Conservation (phyloP, 352 stramenopile species). For the Phytophthora rubi region DNA sequence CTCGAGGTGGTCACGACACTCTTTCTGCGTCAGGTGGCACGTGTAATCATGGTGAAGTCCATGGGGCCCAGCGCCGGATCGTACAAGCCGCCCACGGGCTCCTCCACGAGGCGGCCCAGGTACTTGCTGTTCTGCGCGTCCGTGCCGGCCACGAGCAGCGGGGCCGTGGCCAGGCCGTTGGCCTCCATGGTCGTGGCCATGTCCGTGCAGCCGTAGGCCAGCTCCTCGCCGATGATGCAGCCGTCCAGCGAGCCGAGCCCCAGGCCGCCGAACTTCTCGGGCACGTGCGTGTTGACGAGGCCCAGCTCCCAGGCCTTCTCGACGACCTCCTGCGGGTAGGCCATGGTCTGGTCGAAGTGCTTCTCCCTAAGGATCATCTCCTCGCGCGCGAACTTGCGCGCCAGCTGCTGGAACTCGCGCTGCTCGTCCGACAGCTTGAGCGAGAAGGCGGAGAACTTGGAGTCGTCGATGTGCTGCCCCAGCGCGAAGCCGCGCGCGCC, state of each 20-base stretch:
- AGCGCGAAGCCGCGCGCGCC: slow-evolving; percentile 50
- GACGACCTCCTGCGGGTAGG: slow-evolving; percentile 90
- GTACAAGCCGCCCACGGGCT: slow-evolving; percentile 42
- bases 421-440: slow-evolving; percentile 90
- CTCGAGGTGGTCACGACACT: too few relatives aligned
- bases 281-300: slow-evolving; percentile 89
- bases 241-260: slow-evolving; percentile 83
- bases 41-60: too few relatives aligned
- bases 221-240: slow-evolving; percentile 88
- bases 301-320: slow-evolving; percentile 90
- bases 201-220: slow-evolving; percentile 92
- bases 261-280: slow-evolving; percentile 84
- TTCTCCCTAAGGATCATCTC: slow-evolving; percentile 91
- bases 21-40: too few relatives aligned
- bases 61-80: too few relatives aligned
- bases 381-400: slow-evolving; percentile 89
- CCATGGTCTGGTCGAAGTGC: slow-evolving; percentile 84
- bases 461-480: slow-evolving; percentile 60
- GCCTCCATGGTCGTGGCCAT: slow-evolving; percentile 93
- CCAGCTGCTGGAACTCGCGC: slow-evolving; percentile 85
- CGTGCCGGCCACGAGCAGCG: slow-evolving; percentile 83
- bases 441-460: slow-evolving; percentile 56
- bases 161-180: slow-evolving; percentile 84
- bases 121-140: slow-evolving; percentile 90
- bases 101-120: slow-evolving; percentile 81